A percentile compares a stretch with the other conserved stretches of the same genome.
These are phyloP conservation scores for Rhazya stricta DNA, from an alignment of 257 asterid genomes.

Conservation along the genomic window DNA sequence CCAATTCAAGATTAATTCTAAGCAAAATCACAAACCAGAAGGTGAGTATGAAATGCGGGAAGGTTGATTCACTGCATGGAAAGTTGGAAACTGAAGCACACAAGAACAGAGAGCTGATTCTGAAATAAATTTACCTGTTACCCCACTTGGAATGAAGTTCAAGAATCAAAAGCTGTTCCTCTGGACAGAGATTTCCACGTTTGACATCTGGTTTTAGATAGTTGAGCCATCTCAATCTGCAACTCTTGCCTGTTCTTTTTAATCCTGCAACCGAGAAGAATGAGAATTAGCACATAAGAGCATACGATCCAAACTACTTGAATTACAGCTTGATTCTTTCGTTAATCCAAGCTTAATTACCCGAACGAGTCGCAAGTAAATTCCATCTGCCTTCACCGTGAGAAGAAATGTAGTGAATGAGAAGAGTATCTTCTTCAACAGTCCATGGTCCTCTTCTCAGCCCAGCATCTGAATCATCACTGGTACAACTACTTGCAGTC, in stretches of 20 bases:
- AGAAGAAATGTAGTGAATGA: conserved; percentile 26
- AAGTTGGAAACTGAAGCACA: not conserved
- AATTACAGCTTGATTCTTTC: too few relatives aligned
- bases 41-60: not conserved
- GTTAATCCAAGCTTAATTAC: conserved; percentile 1
- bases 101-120: not conserved
- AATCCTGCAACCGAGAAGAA: conserved; percentile 16
- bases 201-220: conserved; percentile 40
- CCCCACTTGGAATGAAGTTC: conserved; percentile 39
- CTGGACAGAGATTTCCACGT: conserved; percentile 34
- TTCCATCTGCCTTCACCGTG: conserved; percentile 47
- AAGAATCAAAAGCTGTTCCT: conserved; percentile 37
- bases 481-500: conserved; percentile 17
- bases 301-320: not conserved
- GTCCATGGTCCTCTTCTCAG: conserved; percentile 45
- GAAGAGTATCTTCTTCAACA: conserved; percentile 34
- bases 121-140: conserved; percentile 26
- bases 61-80: not conserved
- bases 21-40: not conserved
- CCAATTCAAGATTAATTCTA: not conserved
- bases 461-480: conserved; percentile 24
- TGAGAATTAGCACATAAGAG: not conserved
- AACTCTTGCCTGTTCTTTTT: conserved; percentile 41
- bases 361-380: conserved; percentile 30
- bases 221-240: conserved; percentile 43